Percentiles rank a stretch among this genome's conserved stretches.
These are phyloP conservation scores for Corymbia calophylla DNA, from an alignment of 441 rosid genomes.

Conservation along the genomic window DNA sequence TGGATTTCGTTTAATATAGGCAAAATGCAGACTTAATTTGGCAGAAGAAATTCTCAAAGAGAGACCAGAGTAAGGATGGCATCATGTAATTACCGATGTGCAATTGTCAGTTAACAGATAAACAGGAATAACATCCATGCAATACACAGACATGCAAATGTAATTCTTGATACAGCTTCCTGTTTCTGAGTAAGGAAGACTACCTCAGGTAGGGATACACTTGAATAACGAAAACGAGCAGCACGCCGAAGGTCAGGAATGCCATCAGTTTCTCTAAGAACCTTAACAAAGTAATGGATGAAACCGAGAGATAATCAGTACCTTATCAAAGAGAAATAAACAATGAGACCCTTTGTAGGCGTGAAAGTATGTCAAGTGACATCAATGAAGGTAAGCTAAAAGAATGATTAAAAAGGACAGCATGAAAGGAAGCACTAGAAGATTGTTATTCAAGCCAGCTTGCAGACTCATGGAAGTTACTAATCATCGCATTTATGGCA, in stretches of 20 bases:
- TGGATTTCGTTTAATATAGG: neutral
- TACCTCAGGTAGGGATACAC: slow-evolving; percentile 79
- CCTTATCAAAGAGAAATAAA: slow-evolving; percentile 2
- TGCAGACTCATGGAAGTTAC: neutral
- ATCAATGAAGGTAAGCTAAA: neutral
- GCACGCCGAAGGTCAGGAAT: slow-evolving; percentile 88
- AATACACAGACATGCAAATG: neutral
- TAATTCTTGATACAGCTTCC: neutral
- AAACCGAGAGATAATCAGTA: slow-evolving; percentile 9
- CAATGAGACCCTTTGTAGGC: neutral
- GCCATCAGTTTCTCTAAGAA: slow-evolving; percentile 77
- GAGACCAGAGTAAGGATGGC: neutral
- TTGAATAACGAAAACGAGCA: slow-evolving; percentile 84
- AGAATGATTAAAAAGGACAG: neutral
- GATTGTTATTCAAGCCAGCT: neutral
- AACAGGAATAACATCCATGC: neutral
- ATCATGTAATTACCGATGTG: neutral
- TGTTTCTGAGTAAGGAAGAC: slow-evolving; percentile 8
- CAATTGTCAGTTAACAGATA: neutral
- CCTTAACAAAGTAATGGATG: slow-evolving; percentile 31
- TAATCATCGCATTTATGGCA: neutral
- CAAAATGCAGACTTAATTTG: neutral
- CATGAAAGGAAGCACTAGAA: neutral
- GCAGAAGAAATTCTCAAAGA: neutral
- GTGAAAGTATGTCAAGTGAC: neutral